phyloP scores from a whole-genome alignment of 805 yeast species.

The Cyberlindnera euphorbiae region DNA sequence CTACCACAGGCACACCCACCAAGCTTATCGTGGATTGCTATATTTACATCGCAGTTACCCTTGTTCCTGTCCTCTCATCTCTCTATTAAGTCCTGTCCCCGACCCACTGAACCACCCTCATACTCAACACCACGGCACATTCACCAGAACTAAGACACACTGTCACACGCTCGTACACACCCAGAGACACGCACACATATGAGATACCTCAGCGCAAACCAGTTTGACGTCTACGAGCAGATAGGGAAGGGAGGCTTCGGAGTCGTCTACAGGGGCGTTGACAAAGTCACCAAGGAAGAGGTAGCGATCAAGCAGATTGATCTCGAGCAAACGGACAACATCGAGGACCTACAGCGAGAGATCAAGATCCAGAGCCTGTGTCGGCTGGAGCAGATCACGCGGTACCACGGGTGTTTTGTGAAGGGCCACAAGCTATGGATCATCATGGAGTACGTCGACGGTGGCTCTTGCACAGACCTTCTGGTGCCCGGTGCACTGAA shows the following conservation, averaged over 20 bases:
- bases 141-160: not conserved
- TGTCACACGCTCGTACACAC: not conserved
- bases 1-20: no score
- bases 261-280: slow-evolving; percentile 83
- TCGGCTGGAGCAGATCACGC: slow-evolving; percentile 78
- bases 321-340: slow-evolving; percentile 87
- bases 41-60: no score
- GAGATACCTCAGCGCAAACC: slow-evolving; percentile 28
- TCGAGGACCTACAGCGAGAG: slow-evolving; percentile 89
- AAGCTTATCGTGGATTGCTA: no score
- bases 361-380: slow-evolving; percentile 79
- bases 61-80: no score
- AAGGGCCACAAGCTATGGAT: slow-evolving; percentile 90
- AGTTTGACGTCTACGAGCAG: slow-evolving; percentile 57
- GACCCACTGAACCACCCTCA: no score
- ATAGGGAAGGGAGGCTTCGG: slow-evolving; percentile 98
- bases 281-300: slow-evolving; percentile 62
- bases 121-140: no score
- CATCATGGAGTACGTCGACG: slow-evolving; percentile 94
- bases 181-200: slow-evolving; percentile 2
- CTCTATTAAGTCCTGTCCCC: no score
- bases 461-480: slow-evolving; percentile 79
- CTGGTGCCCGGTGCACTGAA: slow-evolving; percentile 85
- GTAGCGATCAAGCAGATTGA: slow-evolving; percentile 93
- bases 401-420: slow-evolving; percentile 81